A percentile compares a stretch with the other conserved stretches of the same genome.
phyloP scores from a whole-genome alignment of 768 basidiomycete genomes.

The Steccherinum ochraceum region DNA sequence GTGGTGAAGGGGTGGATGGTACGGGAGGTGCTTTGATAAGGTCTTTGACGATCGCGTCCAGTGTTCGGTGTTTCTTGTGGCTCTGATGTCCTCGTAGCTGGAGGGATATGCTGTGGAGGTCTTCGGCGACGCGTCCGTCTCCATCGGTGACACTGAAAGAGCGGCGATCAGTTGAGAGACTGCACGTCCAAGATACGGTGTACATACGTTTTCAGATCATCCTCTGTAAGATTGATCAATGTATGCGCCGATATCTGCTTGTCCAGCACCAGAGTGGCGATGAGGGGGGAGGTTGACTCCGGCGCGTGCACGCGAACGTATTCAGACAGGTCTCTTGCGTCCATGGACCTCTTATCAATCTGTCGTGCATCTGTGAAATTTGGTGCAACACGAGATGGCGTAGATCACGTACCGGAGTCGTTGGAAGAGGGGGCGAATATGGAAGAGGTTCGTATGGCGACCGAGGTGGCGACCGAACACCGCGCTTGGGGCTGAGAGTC shows the following conservation, averaged over 20 bases:
- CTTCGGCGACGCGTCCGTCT: background rate
- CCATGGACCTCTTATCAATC: background rate
- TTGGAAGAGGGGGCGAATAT: background rate
- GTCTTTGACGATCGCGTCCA: background rate
- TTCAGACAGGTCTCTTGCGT: background rate
- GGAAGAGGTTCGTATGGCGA: background rate
- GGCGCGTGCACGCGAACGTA: background rate
- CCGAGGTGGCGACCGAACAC: background rate
- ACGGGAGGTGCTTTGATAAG: background rate
- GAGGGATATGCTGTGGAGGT: background rate
- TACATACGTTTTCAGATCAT: background rate
- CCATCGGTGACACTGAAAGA: background rate
- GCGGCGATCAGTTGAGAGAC: background rate
- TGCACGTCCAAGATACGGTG: background rate
- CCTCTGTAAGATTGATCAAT: background rate
- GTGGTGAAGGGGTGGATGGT: background rate
- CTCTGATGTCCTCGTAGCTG: background rate
- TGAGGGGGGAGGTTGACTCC: background rate
- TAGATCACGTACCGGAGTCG: background rate
- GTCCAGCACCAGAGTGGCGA: background rate
- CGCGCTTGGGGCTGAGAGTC: background rate
- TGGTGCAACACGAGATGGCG: background rate
- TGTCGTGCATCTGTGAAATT: background rate
- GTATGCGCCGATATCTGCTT: background rate
- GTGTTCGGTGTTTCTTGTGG: background rate